phyloP scores from a whole-genome alignment of 176 grass and related monocot genomes.

The Oryza meridionalis region DNA sequence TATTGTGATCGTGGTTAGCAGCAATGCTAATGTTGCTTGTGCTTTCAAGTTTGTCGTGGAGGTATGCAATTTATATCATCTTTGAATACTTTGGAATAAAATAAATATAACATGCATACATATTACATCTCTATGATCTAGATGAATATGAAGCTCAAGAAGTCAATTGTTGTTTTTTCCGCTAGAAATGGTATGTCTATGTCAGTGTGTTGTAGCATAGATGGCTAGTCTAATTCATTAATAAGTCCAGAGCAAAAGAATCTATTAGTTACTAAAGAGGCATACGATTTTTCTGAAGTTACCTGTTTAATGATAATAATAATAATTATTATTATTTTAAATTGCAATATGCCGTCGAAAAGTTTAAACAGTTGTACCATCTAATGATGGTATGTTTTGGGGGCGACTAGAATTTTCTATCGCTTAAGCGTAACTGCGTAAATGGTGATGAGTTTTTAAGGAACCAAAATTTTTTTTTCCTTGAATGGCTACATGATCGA shows the following conservation, averaged over 20 bases:
- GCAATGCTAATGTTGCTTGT: conserved; percentile 93
- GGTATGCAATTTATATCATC: conserved; percentile 44
- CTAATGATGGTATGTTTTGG: not conserved
- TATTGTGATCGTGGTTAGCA: conserved; percentile 90
- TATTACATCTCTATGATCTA: conserved; percentile 4
- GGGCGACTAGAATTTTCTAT: conserved; percentile 9
- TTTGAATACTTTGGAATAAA: not conserved
- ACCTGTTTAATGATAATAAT: not conserved
- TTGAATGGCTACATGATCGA: not conserved
- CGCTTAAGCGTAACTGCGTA: not conserved
- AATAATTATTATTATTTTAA: not conserved
- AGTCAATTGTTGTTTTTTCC: not conserved
- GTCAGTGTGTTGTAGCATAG: not conserved
- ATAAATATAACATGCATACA: conserved; percentile 10
- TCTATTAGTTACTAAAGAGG: not conserved
- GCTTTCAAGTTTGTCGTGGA: conserved; percentile 97
- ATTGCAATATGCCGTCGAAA: conserved; percentile 21
- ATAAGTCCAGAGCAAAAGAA: conserved; percentile 8
- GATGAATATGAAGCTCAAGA: conserved; percentile 26
- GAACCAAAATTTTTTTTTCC: not conserved
- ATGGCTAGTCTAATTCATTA: not conserved
- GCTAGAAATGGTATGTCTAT: not conserved
- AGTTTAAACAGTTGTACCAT: not conserved
- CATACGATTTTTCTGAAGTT: not conserved
- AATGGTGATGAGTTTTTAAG: not conserved